Base-by-base conservation (phyloP, 2,329 filamentous ascomycete species). In the Aspergillus quadricinctus region DNA sequence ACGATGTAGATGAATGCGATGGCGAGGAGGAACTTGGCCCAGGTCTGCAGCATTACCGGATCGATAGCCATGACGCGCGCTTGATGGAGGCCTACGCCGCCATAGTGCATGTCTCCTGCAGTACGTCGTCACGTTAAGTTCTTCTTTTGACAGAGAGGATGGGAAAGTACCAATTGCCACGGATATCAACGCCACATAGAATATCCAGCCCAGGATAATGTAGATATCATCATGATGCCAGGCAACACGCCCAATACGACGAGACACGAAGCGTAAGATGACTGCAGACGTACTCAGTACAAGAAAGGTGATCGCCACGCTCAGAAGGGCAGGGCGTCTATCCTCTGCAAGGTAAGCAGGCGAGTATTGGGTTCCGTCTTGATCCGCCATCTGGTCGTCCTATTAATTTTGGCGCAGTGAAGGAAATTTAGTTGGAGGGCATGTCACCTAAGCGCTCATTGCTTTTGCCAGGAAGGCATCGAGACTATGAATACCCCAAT, bases 81-180 rank as follows among this genome's bases (percentile, higher is more conserved):
- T 28, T 52, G 21, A 43, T 55, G 53, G 14, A 52, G 53, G 29
- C 53, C 53, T n/a, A 55, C 23, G 11, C 53, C 53, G n/a, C 53
- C 53, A 50, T 43, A 27, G 5, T 7, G 19, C n/a, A 52, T 35
- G 23, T 51, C 53, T 17, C 28, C 53, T 55, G 21, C 14, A 27
- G 10, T 5, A 7, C 43, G 14, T 46, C 21, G 23, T 19, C 21
- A 21, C 23, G 11, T 46, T 6, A 46, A 25, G 2, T 2, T 27
- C 1, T 25, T 25, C 11, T 17, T 14, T 17, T 25, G 9, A 14
- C 11, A 9, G n/a, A 45, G 41, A 25, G 27, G 10, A n/a, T 7
- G 5, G 23, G 23, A 23, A 46, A 5, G 21, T 46, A 46, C 43
- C 43, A 4, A 23, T 27, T 14, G 25, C 9, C 14, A 28, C 49